Conservation (phyloP, 192 early-diverging fungal species). For the Funneliformis mosseae region DNA sequence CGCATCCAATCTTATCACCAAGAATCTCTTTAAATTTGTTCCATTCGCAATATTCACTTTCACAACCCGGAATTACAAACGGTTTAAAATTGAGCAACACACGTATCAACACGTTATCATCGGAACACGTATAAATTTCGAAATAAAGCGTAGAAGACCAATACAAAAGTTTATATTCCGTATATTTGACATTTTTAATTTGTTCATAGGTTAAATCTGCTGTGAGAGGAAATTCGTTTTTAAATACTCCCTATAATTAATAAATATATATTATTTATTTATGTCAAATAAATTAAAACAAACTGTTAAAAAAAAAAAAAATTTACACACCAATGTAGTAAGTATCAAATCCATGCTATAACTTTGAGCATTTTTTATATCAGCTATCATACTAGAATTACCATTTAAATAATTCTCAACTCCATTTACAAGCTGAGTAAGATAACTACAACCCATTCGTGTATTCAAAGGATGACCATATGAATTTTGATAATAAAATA, state of each 20-base stretch:
- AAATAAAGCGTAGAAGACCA: conserved; percentile 12
- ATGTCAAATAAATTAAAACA: too few relatives aligned
- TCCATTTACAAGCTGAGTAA: conserved; percentile 3
- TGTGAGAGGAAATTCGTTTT: neutral
- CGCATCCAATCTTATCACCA: neutral
- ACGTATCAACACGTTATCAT: neutral
- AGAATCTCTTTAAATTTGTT: too few relatives aligned
- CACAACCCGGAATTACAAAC: conserved; percentile 13
- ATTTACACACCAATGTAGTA: conserved; percentile 1
- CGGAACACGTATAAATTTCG: conserved; percentile 1
- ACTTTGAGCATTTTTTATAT: conserved; percentile 13
- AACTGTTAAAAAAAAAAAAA: neutral
- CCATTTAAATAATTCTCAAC: conserved; percentile 15
- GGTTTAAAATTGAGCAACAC: conserved; percentile 1
- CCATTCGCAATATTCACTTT: conserved; percentile 15
- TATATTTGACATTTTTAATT: neutral
- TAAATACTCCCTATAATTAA: conserved; percentile 3
- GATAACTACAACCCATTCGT: neutral
- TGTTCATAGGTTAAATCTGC: conserved; percentile 12
- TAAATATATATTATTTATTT: neutral
- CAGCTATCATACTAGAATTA: conserved; percentile 3
- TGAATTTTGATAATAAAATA: neutral
- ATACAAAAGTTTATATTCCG: neutral
- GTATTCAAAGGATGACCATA: neutral
- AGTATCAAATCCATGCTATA: neutral